Base-by-base conservation (phyloP, 2,329 filamentous ascomycete genomes). In the Beauveria varroae region DNA sequence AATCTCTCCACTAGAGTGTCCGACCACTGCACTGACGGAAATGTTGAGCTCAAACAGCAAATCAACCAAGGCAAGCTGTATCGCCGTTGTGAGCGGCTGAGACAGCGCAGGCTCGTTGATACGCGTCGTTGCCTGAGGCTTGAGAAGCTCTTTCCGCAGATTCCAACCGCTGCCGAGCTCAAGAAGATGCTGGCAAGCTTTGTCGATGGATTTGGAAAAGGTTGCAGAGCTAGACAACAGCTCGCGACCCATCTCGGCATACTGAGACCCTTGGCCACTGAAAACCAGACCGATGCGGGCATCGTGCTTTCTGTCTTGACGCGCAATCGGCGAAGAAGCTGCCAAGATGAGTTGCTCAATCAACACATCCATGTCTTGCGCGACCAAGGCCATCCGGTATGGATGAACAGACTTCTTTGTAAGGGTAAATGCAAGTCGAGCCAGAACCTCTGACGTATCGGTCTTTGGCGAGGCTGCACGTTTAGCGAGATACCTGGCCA, bases 1-100 rank as follows among this genome's bases (percentile, higher is more conserved):
- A 44, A 78, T 78, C 57, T 79, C 77, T 24, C 77, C 77, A 52
- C 68, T 72, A 0, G 75, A 77, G 62, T 79, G 77, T 1, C 76
- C 75, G 4, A 68, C 68, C 0, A 78, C 75, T 7, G 69, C 72
- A 2, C 63, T 37, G 1, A 75, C 73, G 12, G 53, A 57, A 14
- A 79, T 69, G 1, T 69, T 69, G 71, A 73, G 77, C 9, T 72
- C 72, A 51, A 70, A 57, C 5, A 81, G 66, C 6, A 79, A 66
- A 34, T 76, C 71, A 1, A 74, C 71, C 8, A 80, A 62, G 1
- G 74, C 72, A 3, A 81, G 66, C 63, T 81, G 79, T 2, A 80
- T 61, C 0, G 77, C 74, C 0, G 75, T 77, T 62, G 70, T 74
- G 3, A 67, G 51, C 65, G 75, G 73, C 63, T 76, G 74, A 43